Base-by-base conservation (phyloP, 73 alveolate species). In the Tetrahymena elliotti region DNA sequence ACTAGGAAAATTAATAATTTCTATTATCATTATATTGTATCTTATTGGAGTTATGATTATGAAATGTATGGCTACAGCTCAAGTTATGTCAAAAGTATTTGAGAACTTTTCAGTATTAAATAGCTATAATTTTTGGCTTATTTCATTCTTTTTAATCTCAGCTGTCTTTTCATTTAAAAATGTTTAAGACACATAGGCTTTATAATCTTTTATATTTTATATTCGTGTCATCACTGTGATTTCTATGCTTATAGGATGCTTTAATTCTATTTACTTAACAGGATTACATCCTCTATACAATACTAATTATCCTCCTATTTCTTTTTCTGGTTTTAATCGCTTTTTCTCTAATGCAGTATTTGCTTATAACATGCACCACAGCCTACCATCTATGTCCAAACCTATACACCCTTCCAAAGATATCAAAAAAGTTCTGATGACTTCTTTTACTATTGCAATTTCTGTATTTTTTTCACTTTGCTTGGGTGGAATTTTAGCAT, bases 351-450 rank as follows among this genome's bases (percentile, higher is more conserved):
- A 94, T 40, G 95, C 96, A 24, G 93, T 88, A 11, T 88, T 94
- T 88, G 96, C 96, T 27, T 94, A 68, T 52, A 53, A 84, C 11
- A 94, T 94, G 96, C 96, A 94, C 34, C 96, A 94, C 38, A 84
- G 95, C n/a, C 39, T 94, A 2, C 96, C 96, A 33, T 94, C 95
- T 33, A 94, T 94, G 96, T 53, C 93, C 20, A 94, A 94, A 84
- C 96, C 96, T 84, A 93, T 94, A 0, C 83, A 93, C 35, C 96
- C 96, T 27, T 22, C 53, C 12, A 83, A 52, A 35, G 93, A 84
- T 10, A 92, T 94, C 33, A 84, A 94, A 94, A 84, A 39, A 33
- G 93, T 94, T 1, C 38, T 94, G 1, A 68, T 94, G 93, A 52
- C 68, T 22, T 27, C 95, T 47, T 94, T 94, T 35, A 47, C 52